A percentile compares a stretch with the other conserved stretches of the same genome.
Conservation (phyloP, 148 eudicot genomes). For the Fagopyrum tataricum region DNA sequence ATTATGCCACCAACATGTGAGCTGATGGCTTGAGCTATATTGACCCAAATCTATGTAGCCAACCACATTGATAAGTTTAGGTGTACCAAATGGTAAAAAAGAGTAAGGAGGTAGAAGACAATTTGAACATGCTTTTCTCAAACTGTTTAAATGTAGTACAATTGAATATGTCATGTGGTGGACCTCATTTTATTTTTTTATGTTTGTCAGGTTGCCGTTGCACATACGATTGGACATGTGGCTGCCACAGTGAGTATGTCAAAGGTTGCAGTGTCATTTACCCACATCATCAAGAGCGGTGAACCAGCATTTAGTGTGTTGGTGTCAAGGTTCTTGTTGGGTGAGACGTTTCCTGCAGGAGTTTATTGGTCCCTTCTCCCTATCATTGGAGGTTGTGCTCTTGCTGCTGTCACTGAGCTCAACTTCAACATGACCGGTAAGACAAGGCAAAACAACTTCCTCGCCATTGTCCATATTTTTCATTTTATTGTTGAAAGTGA, state of each 20-base stretch:
- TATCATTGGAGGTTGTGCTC: constrained; percentile 17
- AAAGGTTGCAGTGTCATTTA: constrained; percentile 18
- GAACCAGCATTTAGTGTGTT: constrained; percentile 18
- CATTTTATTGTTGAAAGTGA: not conserved
- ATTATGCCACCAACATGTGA: not conserved
- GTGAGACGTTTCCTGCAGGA: constrained; percentile 15
- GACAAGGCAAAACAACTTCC: not conserved
- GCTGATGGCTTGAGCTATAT: not conserved
- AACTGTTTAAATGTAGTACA: not conserved
- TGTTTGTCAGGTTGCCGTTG: constrained; percentile 12
- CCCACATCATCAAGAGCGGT: constrained; percentile 17
- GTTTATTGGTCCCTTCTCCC: constrained; percentile 17
- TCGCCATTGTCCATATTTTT: not conserved
- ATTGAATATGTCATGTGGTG: not conserved
- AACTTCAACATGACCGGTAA: constrained; percentile 18
- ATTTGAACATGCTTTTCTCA: not conserved
- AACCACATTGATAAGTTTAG: not conserved
- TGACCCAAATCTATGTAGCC: not conserved
- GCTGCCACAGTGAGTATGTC: constrained; percentile 19
- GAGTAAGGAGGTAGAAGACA: not conserved
- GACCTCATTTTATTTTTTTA: not conserved
- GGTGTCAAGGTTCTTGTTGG: constrained; percentile 17
- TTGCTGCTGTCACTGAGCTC: constrained; percentile 17
- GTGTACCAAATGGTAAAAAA: not conserved
- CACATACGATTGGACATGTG: constrained; percentile 17